These are phyloP conservation scores for Blastosporella zonata DNA, from an alignment of 1,284 basidiomycete species.

Conservation along the genomic window DNA sequence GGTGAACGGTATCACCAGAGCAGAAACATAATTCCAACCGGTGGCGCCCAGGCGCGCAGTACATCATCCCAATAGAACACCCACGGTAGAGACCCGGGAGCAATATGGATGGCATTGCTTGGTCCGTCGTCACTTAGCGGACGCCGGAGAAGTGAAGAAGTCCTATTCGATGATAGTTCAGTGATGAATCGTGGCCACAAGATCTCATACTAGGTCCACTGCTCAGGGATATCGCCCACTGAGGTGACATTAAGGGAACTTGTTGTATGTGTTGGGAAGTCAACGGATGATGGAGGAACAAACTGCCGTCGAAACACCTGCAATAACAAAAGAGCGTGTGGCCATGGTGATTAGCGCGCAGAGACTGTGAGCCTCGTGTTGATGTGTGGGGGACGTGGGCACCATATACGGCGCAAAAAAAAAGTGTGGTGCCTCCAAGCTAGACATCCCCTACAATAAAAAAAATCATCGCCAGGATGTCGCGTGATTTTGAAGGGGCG, in stretches of 20 bases:
- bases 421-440: not conserved
- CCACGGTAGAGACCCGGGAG: too few species aligned
- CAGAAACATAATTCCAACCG: too few species aligned
- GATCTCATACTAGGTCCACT: not conserved
- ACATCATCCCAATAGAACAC: too few species aligned
- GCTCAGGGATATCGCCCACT: not conserved
- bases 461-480: not conserved
- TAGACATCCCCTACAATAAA: not conserved
- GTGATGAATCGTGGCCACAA: not conserved
- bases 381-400: not conserved
- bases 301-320: not conserved
- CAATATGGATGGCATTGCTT: too few species aligned
- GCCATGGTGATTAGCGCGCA: not conserved
- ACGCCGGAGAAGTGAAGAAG: not conserved
- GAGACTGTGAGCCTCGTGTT: not conserved
- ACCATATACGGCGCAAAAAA: not conserved
- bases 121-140: not conserved
- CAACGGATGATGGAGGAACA: not conserved
- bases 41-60: too few species aligned
- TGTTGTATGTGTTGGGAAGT: not conserved
- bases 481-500: not conserved
- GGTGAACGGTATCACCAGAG: too few species aligned
- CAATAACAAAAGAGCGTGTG: not conserved
- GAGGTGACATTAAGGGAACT: not conserved
- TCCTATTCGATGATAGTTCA: not conserved